Percentiles rank a stretch among this genome's conserved stretches.
Evolutionary conservation across 2,329 filamentous ascomycete genomes (phyloP).

Genomic region (Colletotrichum plurivorum): DNA sequence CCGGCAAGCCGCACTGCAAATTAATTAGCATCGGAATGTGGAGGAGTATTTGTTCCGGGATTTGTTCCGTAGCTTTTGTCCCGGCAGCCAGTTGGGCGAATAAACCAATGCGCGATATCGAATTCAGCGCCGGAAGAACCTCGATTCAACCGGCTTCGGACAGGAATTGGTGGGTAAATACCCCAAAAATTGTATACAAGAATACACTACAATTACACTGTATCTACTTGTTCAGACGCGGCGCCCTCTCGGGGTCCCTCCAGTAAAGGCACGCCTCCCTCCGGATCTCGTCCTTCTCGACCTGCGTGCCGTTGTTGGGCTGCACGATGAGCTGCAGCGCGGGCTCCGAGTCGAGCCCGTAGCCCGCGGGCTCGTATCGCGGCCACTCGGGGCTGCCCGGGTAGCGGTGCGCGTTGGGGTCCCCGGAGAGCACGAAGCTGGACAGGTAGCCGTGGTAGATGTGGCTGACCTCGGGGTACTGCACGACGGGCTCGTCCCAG

Average conservation of each 20-base stretch:
- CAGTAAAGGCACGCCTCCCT: constrained; percentile 52
- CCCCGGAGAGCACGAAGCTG: constrained; percentile 78
- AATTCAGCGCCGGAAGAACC: no score
- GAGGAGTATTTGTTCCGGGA: no score
- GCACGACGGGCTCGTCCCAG: constrained; percentile 52
- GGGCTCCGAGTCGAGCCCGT: constrained; percentile 44
- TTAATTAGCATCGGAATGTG: no score
- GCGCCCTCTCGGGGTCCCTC: constrained; percentile 52
- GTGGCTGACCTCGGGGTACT: constrained; percentile 53
- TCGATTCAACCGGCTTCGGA: no score
- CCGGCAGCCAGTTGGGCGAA: no score
- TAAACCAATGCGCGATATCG: no score
- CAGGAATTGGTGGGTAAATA: not conserved
- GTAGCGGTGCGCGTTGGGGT: constrained; percentile 71
- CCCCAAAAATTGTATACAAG: not conserved
- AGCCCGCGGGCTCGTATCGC: constrained; percentile 44
- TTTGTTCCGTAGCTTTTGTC: no score
- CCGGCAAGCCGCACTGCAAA: no score
- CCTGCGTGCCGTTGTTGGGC: constrained; percentile 46
- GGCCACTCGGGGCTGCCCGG: constrained; percentile 44
- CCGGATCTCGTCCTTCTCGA: constrained; percentile 51
- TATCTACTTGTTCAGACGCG: constrained; percentile 51
- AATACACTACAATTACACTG: not conserved
- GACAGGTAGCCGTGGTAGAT: constrained; percentile 73
- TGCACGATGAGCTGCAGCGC: constrained; percentile 51